Evolutionary conservation across 1,284 basidiomycete species (phyloP).

Genomic region (Mycosarcoma maydis): DNA sequence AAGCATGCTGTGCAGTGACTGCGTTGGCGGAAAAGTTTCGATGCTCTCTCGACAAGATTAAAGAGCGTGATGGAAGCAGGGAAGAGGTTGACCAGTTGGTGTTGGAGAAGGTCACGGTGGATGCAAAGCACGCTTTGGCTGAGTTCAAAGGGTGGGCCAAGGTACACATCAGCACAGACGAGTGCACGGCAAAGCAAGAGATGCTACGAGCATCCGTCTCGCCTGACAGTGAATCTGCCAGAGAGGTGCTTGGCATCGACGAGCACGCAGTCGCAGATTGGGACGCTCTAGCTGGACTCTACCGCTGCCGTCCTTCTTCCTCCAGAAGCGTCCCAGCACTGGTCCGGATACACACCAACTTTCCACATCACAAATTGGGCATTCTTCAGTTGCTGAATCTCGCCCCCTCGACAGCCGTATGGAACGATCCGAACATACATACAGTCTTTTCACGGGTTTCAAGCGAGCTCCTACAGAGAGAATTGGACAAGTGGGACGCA

Average conservation of each 20-base stretch:
- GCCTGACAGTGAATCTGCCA: slow-evolving; percentile 2
- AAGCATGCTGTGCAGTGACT: slow-evolving; percentile 14
- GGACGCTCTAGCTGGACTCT: slow-evolving; percentile 27
- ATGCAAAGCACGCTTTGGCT: slow-evolving; percentile 24
- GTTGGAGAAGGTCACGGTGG: slow-evolving; percentile 9
- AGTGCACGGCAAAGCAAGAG: neutral
- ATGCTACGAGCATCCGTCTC: neutral
- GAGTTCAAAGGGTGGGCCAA: slow-evolving; percentile 24
- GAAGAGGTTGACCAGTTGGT: slow-evolving; percentile 7
- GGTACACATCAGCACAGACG: neutral
- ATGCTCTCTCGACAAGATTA: neutral
- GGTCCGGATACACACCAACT: slow-evolving; percentile 37
- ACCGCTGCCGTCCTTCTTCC: neutral
- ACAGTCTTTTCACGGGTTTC: slow-evolving; percentile 1
- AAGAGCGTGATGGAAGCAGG: neutral
- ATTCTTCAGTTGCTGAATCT: slow-evolving; percentile 22
- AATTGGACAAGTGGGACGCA: slow-evolving; percentile 19
- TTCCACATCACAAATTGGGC: slow-evolving; percentile 42
- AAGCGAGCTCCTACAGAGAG: neutral
- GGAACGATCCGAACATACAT: slow-evolving; percentile 10
- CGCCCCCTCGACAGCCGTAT: neutral
- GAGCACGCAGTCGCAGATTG: slow-evolving; percentile 19
- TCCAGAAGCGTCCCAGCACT: neutral
- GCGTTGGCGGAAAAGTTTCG: slow-evolving; percentile 1
- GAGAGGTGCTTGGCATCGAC: slow-evolving; percentile 4